Conservation (phyloP, 2,329 filamentous ascomycete species). For the Aureobasidium subglaciale region DNA sequence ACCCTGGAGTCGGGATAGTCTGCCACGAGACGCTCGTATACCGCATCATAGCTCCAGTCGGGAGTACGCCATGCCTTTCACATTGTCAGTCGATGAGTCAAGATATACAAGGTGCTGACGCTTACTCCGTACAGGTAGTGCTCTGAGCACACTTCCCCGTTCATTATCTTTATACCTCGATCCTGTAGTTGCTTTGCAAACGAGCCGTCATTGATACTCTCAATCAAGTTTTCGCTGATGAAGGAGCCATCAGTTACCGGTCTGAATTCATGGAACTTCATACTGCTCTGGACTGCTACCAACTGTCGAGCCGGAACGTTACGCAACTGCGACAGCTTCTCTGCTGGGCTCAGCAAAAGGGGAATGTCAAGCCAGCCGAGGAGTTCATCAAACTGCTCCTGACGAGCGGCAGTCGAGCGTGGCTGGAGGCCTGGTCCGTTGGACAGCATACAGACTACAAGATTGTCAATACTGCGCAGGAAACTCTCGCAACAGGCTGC, state of each 20-base stretch:
- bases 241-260: slow-evolving; percentile 46
- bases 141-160: slow-evolving; percentile 50
- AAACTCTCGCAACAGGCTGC: too few species aligned
- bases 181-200: slow-evolving; percentile 40
- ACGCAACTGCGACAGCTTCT: slow-evolving; percentile 43
- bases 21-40: slow-evolving; percentile 42
- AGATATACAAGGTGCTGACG: neutral
- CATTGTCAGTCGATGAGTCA: neutral
- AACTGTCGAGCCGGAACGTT: slow-evolving; percentile 33
- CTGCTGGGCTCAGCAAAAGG: slow-evolving; percentile 28
- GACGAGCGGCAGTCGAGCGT: slow-evolving; percentile 40
- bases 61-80: slow-evolving; percentile 41
- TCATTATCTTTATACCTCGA: slow-evolving; percentile 43
- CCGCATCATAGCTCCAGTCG: slow-evolving; percentile 29
- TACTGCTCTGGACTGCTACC: slow-evolving; percentile 35
- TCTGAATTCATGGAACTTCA: slow-evolving; percentile 49
- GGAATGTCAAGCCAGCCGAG: slow-evolving; percentile 40
- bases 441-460: slow-evolving; percentile 39
- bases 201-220: slow-evolving; percentile 41
- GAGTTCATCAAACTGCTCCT: slow-evolving; percentile 47
- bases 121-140: slow-evolving; percentile 41
- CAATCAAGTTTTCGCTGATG: slow-evolving; percentile 37
- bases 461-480: neutral
- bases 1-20: slow-evolving; percentile 45
- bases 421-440: slow-evolving; percentile 50